Evolutionary conservation across 768 basidiomycete species (phyloP), one percentile per base, ranked within the genome.

Genomic region (Porpolomopsis calyptriformis): DNA sequence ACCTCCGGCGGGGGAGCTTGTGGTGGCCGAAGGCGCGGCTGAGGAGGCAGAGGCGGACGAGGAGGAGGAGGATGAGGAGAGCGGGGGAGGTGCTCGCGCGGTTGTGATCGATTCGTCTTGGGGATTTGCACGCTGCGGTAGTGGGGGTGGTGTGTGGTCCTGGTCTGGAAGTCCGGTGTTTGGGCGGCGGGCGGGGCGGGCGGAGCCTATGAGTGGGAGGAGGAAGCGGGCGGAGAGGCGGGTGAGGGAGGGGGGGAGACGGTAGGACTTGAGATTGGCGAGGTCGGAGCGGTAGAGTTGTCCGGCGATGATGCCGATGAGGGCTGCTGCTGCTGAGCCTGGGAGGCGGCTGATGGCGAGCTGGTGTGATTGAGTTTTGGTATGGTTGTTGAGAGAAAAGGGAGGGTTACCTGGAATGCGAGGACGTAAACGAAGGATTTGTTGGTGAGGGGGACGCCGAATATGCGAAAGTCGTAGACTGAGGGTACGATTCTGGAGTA

Each of bases 281-380:
- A 90, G 57, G 57, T 92, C 89, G 6, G 89, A 83, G 31, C 89
- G 82, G 59, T 93, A 94, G 27, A 89, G 65, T 54, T 81, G 77
- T 1, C 91, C 89, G 4, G 76, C 65, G 7, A 84, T 51, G 5
- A 90, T 49, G 19, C 91, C 91, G 26, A 86, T 63, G 22, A 72
- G 50, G 1, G 83, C 74, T 2, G 77, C 73, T 1, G 76, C 66
- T 6, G 73, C 62, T 5, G 88, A 87, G 2, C 78, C 71, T 1
- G 87, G 88, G 9, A 78, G 59, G 19, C 78, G 77, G 16, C 76
- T 77, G 26, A 86, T 62, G 3, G 80, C 76, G 39, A 91, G 73
- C 89, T 93, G 42, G 43, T 40, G 12, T 43, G 12, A 20, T 24
- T 22, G 41, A 41, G 39, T 53, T 31, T 54, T 49, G 37, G 37